Evolutionary conservation across 2,329 filamentous ascomycete species (phyloP), one percentile per base, ranked within the genome.

Genomic region (Xylaria sp.): DNA sequence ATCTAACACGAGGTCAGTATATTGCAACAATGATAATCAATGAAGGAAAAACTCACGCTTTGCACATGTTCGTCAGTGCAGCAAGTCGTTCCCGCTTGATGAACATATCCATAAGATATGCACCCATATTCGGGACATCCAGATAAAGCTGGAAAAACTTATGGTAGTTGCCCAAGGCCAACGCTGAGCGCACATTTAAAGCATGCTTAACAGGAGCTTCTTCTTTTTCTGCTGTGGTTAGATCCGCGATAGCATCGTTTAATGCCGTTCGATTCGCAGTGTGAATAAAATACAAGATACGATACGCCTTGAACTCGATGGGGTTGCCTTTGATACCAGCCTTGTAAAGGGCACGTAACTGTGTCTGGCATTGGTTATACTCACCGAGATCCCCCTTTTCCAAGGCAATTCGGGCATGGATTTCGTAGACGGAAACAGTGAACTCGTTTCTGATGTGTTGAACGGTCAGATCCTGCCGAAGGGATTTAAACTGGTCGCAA

Each of bases 351-450:
- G 92, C 93, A 81, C 93, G 93, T 78, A 99, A 86, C 84, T 99
- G 96, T 76, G 96, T 98, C 85, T 99, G 96, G 82, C 96, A 99
- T 87, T 99, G 96, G 85, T 99, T 99, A 96, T 99, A 99, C 96
- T 99, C 96, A 99, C 96, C 95, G 85, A 98, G 89, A 85, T 99
- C 96, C 82, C 92, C 94, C 87, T 96, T 97, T 82, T 99, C 95
- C 81, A 99, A 86, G 73, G 96, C 96, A 82, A 99, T 98, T 68
- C 96, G 91, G 71, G 95, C 96, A 82, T 99, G 96, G 69, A 95
- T 96, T 83, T 99, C 96, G 81, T 99, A 99, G 54, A 97, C 96
- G 69, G 88, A 91, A 71, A 98, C 94, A 29, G 96, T 98, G 78
- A 99, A 98, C 60, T 96, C 92, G 80, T 94, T 97, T 82, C 93